Base-by-base conservation (phyloP, 2,329 filamentous ascomycete species). In the Simplicillium aogashimaense region DNA sequence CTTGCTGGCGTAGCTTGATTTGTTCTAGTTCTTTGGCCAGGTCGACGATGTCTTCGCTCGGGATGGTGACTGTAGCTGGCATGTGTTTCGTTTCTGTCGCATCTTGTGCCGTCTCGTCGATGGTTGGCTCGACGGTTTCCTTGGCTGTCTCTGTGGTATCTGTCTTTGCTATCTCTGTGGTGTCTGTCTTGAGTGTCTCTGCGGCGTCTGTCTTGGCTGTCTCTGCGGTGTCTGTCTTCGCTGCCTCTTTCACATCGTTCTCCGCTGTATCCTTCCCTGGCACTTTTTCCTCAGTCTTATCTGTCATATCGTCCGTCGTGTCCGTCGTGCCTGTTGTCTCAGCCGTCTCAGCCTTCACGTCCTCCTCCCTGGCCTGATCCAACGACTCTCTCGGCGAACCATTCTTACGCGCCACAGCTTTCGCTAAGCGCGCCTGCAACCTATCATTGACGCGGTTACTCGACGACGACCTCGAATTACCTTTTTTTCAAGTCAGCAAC, bases 381-480 rank as follows among this genome's bases (percentile, higher is more conserved):
- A 56, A 43, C 7, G 61, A 64, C 42, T 54, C 60, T 20, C 61
- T 56, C 7, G 60, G 59, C 28, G 61, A 64, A 14, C 37, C 46
- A 39, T 72, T 75, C 54, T 83, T 86, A 43, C 82, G 82, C 3
- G 82, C 86, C 52, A 95, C 78, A 25, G 89, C 92, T 54, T 86
- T 86, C 25, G 90, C 90, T 44, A 98, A 71, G 45, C 88, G 76
- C 57, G 95, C 89, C 56, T 95, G 89, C 34, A 98, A 69, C 39
- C 88, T 78, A 51, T 94, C 88, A 61, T 87, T 92, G 45, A 75
- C 67, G 48, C 78, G 66, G 34, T 54, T 74, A 46, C 70, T 76
- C 33, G 74, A 77, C 5, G 83, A 83, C 16, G 81, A 73, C 54
- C 82, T 74, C 38, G 82, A 79, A 40, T 72, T 61, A 44, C 57